These are phyloP conservation scores for Penicillium corylophilum DNA, from an alignment of 2,329 filamentous ascomycete genomes.

Conservation along the genomic window DNA sequence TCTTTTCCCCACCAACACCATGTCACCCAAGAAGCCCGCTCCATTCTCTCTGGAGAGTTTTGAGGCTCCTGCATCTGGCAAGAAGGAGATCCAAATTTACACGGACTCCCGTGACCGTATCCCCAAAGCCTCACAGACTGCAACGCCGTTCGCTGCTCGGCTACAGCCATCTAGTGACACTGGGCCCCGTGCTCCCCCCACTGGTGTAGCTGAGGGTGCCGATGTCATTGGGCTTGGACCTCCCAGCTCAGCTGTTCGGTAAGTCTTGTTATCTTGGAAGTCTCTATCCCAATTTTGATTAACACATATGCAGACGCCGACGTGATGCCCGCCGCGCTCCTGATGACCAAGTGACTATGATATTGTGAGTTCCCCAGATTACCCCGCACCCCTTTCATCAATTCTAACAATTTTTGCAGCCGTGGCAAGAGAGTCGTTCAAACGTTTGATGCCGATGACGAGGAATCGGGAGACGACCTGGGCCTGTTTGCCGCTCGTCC, in stretches of 20 bases:
- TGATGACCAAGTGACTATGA: slow-evolving; percentile 60
- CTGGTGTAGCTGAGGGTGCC: not conserved
- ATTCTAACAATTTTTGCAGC: slow-evolving; percentile 35
- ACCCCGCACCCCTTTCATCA: slow-evolving; percentile 4
- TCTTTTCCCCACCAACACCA: slow-evolving; percentile 51
- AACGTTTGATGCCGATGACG: slow-evolving; percentile 45
- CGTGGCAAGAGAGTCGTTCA: slow-evolving; percentile 62
- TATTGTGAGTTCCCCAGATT: slow-evolving; percentile 55
- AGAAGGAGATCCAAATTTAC: slow-evolving; percentile 53
- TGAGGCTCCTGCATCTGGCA: slow-evolving; percentile 27
- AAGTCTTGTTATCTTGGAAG: not conserved
- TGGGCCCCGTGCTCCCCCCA: not conserved
- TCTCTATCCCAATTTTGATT: not conserved
- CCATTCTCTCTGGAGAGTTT: slow-evolving; percentile 49
- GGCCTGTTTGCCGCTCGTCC: slow-evolving; percentile 43
- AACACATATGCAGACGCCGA: not conserved
- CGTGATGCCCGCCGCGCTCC: slow-evolving; percentile 30
- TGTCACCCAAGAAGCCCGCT: slow-evolving; percentile 49
- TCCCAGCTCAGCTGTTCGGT: not conserved
- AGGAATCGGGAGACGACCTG: slow-evolving; percentile 43
- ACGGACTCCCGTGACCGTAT: slow-evolving; percentile 64
- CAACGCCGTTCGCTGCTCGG: slow-evolving; percentile 53
- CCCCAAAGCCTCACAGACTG: slow-evolving; percentile 50
- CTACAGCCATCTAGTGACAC: not conserved
- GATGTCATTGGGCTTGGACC: not conserved